Evolutionary conservation across 2,329 filamentous ascomycete species (phyloP), one percentile per base, ranked within the genome.

Genomic region (Elsinoe necatrix): DNA sequence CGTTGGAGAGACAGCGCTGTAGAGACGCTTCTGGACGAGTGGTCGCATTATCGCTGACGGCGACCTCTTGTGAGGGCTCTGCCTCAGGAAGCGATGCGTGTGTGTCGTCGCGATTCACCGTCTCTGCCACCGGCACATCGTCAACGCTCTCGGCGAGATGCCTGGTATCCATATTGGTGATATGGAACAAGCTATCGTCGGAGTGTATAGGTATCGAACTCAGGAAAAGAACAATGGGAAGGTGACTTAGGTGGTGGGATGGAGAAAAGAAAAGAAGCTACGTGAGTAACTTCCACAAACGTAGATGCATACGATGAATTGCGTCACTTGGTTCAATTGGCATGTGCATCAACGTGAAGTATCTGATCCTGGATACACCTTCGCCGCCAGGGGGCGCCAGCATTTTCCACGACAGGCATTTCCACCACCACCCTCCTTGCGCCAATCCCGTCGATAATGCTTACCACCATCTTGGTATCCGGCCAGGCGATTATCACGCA

Each of bases 401-500:
- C 41, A 45, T 18, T 45, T 23, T 45, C 41, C n/a, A 23, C 18
- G 9, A 43, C 18, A 11, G 16, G 41, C 21, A 5, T 23, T 43
- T 23, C 41, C 18, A 23, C 18, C 41, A 43, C 41, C 41, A 12
- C 9, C 1, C 25, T 25, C 41, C 41, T 25, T 45, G 41, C 41
- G 41, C 41, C 41, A 45, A 45, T 45, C 41, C 41, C 18, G 41
- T 20, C 41, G 41, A 45, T 45, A 45, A 45, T 27, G 41, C 41
- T 12, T 21, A 14, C 14, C 41, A 25, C 23, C 21, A 45, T 27
- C 21, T 25, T 45, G 21, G 41, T 45, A 45, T 12, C 18, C 3
- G 16, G n/a, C 20, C 11, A 25, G 7, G 18, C 14, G 21, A 25
- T 20, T 9, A 23, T 20, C 21, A 23, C 21, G 41, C n/a, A 9